Base-by-base conservation (phyloP, 2,329 filamentous ascomycete genomes). In the Cladosporium sphaerospermum region DNA sequence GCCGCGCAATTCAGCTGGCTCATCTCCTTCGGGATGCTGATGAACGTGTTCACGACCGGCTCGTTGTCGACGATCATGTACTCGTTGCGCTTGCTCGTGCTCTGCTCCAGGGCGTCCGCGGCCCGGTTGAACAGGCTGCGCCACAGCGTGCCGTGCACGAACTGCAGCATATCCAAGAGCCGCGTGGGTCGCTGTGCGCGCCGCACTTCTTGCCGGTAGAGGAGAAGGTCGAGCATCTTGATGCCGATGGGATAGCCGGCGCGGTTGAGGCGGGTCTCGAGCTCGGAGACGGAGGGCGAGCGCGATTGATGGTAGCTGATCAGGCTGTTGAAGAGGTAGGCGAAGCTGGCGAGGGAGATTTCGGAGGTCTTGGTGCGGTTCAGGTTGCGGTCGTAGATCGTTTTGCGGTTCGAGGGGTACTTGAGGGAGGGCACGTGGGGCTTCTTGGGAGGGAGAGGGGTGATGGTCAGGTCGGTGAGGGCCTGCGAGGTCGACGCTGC, bases 61-160 rank as follows among this genome's bases (percentile, higher is more conserved):
- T 97, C 93, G 73, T 99, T 97, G 74, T 99, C 93, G 64, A 91
- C 89, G 64, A 99, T 93, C 92, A 99, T 97, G 77, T 97, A 99
- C 75, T 97, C 92, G 62, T 93, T 89, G 8, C 89, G 85, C 49
- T 90, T 92, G 50, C 85, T 82, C 8, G 88, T 85, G 55, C 84
- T 89, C 73, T 93, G 91, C 74, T 99, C 93, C 54, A 99, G 83
- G 14, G 89, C 87, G 73, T 97, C 92, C 28, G 93, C 93, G 53
- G 91, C 85, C 1, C 92, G 86, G 36, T 83, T 84, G 71, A 99
- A 99, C 45, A 99, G 86, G 71, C 95, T 88, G 61, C 86, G 84
- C 88, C 92, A 99, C 52, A 96, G 79, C 52, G 86, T 86, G 57
- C 90, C 89, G 69, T 95, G 93, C 70, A 99, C 93, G 72, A 97